Conservation (phyloP, 306 rosid genomes). For the Cicer judaicum region DNA sequence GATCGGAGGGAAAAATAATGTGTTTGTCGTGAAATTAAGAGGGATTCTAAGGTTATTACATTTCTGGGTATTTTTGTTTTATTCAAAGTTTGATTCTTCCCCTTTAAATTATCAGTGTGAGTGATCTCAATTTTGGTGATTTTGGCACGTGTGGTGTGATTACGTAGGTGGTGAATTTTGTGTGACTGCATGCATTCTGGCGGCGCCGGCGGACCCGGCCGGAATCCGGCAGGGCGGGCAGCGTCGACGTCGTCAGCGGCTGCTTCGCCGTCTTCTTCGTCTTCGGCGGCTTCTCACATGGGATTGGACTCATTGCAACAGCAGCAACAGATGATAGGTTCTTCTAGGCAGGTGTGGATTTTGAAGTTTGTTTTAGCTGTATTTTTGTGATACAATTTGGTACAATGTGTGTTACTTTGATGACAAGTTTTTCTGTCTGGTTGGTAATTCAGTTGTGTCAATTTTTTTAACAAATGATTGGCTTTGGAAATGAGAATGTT, state of each 20-base stretch:
- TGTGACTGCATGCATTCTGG: slow-evolving; percentile 81
- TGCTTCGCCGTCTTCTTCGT: slow-evolving; percentile 83
- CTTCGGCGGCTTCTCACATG: slow-evolving; percentile 87
- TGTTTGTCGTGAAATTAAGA: slow-evolving; percentile 49
- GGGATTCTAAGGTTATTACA: slow-evolving; percentile 43
- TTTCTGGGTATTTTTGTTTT: slow-evolving; percentile 26
- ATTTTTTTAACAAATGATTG: slow-evolving; percentile 35
- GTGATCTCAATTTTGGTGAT: slow-evolving; percentile 50
- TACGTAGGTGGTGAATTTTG: slow-evolving; percentile 44
- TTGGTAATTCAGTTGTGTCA: slow-evolving; percentile 27
- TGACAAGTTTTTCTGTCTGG: slow-evolving; percentile 1
- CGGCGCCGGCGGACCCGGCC: slow-evolving; percentile 71
- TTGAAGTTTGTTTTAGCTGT: slow-evolving; percentile 40
- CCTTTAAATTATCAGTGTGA: background rate
- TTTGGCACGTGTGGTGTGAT: slow-evolving; percentile 28
- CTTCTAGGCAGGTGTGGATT: slow-evolving; percentile 87
- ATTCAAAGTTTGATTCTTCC: slow-evolving; percentile 5
- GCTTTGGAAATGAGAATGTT: slow-evolving; percentile 42
- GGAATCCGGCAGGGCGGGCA: slow-evolving; percentile 82
- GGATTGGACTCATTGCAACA: slow-evolving; percentile 82
- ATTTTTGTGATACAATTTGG: slow-evolving; percentile 41
- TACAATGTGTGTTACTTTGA: slow-evolving; percentile 37
- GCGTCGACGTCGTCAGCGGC: slow-evolving; percentile 79
- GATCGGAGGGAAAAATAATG: slow-evolving; percentile 79
- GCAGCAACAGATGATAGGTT: slow-evolving; percentile 69